Percentiles rank a stretch among this genome's conserved stretches.
Conservation (phyloP, 306 rosid genomes). For the Dalbergia oliveri region DNA sequence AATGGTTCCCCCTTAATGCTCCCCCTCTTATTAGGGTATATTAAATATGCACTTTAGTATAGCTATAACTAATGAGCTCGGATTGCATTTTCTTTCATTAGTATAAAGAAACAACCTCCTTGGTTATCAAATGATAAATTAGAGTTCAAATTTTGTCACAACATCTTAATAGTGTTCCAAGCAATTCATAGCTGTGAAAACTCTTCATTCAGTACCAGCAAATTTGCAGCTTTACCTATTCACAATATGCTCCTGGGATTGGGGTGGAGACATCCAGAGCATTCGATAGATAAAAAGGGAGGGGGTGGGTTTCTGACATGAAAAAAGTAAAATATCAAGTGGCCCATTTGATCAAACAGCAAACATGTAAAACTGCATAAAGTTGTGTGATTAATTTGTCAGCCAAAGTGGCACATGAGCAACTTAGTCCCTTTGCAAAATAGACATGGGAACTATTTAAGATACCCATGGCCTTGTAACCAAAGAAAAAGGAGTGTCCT, state of each 20-base stretch:
- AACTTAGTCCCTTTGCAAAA: conserved; percentile 1
- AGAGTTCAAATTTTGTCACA: conserved; percentile 21
- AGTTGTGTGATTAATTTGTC: background rate
- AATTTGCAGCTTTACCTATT: background rate
- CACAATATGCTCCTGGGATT: background rate
- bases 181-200: background rate
- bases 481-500: background rate
- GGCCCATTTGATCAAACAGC: no score
- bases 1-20: conserved; percentile 83
- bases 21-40: conserved; percentile 86
- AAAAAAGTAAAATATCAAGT: no score
- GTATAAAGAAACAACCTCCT: conserved; percentile 6
- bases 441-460: conserved; percentile 19
- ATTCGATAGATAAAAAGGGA: background rate
- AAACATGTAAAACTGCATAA: no score
- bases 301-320: no score
- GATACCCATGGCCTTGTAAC: background rate
- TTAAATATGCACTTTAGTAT: conserved; percentile 14
- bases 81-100: conserved; percentile 3
- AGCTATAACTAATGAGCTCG: conserved; percentile 8
- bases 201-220: background rate
- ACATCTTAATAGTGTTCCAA: conserved; percentile 2
- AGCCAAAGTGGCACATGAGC: background rate
- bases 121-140: background rate
- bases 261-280: background rate